A percentile compares a stretch with the other conserved stretches of the same genome.
phyloP scores from a whole-genome alignment of 371 early-diverging fungal genomes.

The Mucor lusitanicus region DNA sequence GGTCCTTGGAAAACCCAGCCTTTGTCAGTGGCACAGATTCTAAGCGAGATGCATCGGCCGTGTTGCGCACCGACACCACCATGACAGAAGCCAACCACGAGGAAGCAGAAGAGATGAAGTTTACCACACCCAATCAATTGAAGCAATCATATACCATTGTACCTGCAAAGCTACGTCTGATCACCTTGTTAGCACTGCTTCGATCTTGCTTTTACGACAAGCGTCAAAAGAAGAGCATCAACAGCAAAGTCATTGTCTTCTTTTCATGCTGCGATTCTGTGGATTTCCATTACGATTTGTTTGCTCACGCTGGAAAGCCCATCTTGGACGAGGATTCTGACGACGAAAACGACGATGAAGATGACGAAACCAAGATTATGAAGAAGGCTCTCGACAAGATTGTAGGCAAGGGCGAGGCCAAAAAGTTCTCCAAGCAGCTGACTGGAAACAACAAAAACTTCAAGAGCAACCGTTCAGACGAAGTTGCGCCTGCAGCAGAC shows the following conservation, averaged over 20 bases:
- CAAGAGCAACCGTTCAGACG: slow-evolving; percentile 27
- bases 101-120: slow-evolving; percentile 48
- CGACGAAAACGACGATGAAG: slow-evolving; percentile 43
- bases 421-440: slow-evolving; percentile 7
- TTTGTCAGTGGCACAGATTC: slow-evolving; percentile 57
- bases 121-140: slow-evolving; percentile 79
- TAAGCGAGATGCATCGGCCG: slow-evolving; percentile 28
- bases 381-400: slow-evolving; percentile 25
- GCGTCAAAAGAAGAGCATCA: slow-evolving; percentile 46
- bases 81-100: slow-evolving; percentile 9
- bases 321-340: slow-evolving; percentile 42
- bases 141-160: slow-evolving; percentile 79
- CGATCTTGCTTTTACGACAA: slow-evolving; percentile 48
- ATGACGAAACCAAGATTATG: slow-evolving; percentile 34
- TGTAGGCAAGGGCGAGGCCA: slow-evolving; percentile 16
- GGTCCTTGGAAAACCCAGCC: slow-evolving; percentile 72
- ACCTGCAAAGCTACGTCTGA: slow-evolving; percentile 91
- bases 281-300: slow-evolving; percentile 86
- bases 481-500: slow-evolving; percentile 20
- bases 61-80: slow-evolving; percentile 18
- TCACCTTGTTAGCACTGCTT: slow-evolving; percentile 77
- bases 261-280: slow-evolving; percentile 90
- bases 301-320: slow-evolving; percentile 60
- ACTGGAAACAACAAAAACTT: slow-evolving; percentile 12
- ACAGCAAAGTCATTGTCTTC: slow-evolving; percentile 83